Evolutionary conservation across 805 yeast species (phyloP), one percentile per base, ranked within the genome.

Genomic region (Teunomyces atbi): DNA sequence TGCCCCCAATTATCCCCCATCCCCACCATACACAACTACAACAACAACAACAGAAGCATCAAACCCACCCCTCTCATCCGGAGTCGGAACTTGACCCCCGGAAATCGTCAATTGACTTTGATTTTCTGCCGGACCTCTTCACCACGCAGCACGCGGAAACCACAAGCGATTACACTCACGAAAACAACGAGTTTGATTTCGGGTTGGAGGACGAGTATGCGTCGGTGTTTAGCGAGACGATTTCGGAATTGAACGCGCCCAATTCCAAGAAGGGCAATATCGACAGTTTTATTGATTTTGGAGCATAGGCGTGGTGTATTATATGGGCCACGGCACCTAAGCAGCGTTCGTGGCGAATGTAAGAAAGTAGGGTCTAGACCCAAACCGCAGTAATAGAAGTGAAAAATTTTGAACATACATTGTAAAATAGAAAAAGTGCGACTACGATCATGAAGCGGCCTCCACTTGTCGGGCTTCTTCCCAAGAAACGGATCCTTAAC

Each of bases 401-500:
- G 16, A 30, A 30, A 30, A 29, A 4, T 23, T 23, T 23, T 6
- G 4, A 23, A 23, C 6, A 21, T 6, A 6, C 8, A 23, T 8
- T 19, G 21, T 7, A 23, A 7, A 23, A 23, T 2, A 23, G 8
- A 23, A 8, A 21, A 7, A 21, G 8, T 1, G 26, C 8, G 5
- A 7, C 18, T 11, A 6, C 13, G 15, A 35, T 11, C 7, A 27
- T 28, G 33, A 23, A 46, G 19, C 49, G 69, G 26, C 73, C 74
- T 0, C 45, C 55, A 2, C 59, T 69, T 8, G 35, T 45, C 19
- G 39, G 60, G 5, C 50, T 72, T 23, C 74, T 86, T 7, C 94
- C 95, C 4, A 69, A 77, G 16, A 78, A 78, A 59, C 77, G 76
- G 47, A 65, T 77, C 19, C 61, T 85, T 41, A 84, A 83, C 51